phyloP scores from a whole-genome alignment of 345 rosid genomes.

The Arabidopsis thaliana region DNA sequence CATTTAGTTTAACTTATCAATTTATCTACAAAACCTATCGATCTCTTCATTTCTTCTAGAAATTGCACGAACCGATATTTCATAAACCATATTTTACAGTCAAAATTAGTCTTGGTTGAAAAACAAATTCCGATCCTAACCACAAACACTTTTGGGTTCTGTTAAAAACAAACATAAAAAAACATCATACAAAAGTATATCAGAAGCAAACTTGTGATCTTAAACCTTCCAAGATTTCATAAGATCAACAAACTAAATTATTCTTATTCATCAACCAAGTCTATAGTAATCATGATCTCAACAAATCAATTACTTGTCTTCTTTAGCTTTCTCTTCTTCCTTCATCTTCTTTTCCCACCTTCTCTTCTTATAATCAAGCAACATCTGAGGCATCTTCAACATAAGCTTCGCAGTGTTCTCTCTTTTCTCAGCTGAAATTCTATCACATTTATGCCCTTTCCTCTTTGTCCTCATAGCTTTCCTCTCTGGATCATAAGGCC shows the following conservation, averaged over 20 bases:
- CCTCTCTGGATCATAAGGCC: slow-evolving; percentile 92
- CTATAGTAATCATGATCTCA: no score
- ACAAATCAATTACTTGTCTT: slow-evolving; percentile 35
- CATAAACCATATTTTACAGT: neutral
- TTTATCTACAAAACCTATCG: no score
- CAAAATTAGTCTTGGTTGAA: neutral
- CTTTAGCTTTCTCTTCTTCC: slow-evolving; percentile 78
- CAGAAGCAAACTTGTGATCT: neutral
- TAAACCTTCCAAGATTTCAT: neutral
- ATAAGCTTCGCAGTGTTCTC: slow-evolving; percentile 81
- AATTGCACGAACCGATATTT: neutral
- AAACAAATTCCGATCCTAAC: no score
- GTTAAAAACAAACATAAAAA: neutral
- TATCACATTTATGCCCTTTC: slow-evolving; percentile 89
- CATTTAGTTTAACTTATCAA: no score
- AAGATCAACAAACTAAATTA: slow-evolving; percentile 5
- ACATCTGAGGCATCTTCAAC: slow-evolving; percentile 88
- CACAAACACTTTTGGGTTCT: neutral
- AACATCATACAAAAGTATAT: neutral
- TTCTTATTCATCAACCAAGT: neutral
- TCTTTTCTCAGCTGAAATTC: slow-evolving; percentile 80
- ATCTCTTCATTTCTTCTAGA: no score
- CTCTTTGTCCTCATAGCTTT: slow-evolving; percentile 81
- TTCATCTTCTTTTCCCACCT: slow-evolving; percentile 96
- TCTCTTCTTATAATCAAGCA: slow-evolving; percentile 88